Conservation (phyloP, 805 yeast species). For the Starmerella kuoi region DNA sequence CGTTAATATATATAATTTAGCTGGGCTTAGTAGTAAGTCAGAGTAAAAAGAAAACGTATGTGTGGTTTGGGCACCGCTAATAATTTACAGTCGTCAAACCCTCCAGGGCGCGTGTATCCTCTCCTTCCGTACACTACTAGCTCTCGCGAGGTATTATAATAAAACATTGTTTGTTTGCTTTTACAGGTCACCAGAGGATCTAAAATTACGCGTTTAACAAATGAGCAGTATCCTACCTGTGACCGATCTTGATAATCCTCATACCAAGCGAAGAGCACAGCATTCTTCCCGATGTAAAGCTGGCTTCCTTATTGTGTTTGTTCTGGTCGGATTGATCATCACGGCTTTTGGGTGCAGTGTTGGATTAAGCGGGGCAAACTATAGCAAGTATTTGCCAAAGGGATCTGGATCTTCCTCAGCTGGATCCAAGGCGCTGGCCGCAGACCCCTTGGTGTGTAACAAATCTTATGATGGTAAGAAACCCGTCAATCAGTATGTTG, state of each 20-base stretch:
- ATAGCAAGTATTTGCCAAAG: slow-evolving; percentile 6
- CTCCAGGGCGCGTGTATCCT: no score
- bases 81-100: no score
- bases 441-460: slow-evolving; percentile 23
- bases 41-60: no score
- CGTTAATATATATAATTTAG: no score
- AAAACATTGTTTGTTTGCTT: no score
- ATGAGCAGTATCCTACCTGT: no score
- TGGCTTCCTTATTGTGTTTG: slow-evolving; percentile 3
- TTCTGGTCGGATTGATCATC: slow-evolving; percentile 1
- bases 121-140: no score
- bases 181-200: no score
- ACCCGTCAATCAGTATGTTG: slow-evolving; percentile 51
- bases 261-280: slow-evolving; percentile 9
- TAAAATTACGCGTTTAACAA: no score
- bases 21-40: no score
- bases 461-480: slow-evolving; percentile 30
- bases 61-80: no score
- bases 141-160: no score
- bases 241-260: slow-evolving; percentile 18
- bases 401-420: background rate
- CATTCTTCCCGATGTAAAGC: slow-evolving; percentile 10
- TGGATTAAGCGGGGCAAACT: background rate
- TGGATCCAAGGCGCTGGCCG: slow-evolving; percentile 1
- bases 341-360: background rate